Base-by-base conservation (phyloP, 2,329 filamentous ascomycete species). In the Aschersonia sp. region DNA sequence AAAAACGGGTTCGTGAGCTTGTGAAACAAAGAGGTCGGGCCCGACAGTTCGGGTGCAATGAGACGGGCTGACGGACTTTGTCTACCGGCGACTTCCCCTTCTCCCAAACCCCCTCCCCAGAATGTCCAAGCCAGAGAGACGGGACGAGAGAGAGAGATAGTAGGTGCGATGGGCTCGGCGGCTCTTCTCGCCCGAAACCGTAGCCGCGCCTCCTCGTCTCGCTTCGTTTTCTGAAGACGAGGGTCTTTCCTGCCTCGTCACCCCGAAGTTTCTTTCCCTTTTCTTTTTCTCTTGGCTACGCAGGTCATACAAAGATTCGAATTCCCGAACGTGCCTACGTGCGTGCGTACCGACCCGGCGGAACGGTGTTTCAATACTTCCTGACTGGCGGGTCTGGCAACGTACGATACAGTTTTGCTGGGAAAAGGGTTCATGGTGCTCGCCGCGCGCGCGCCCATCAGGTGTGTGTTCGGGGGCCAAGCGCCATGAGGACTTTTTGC, bases 11-110 rank as follows among this genome's bases (percentile, higher is more conserved):
- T 41, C 40, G 14, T 7, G 11, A 7, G 7, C 40, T 41, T 41
- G 45, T 47, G 32, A 2, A 37, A 47, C 45, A n/a, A 30, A 12
- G 41, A 41, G 11, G 35, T 39, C 30, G 41, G 44, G 30, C 43
- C 45, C 49, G 45, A 41, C n/a, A 31, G 8, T 46, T 35, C 48
- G 47, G 47, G 42, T 43, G n/a, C 10, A 4, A 47, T 45, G 49
- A 49, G 45, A 51, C 49, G 49, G 45, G 37, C 12, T 41, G 31
- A 37, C 31, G 11, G 35, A 30, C 6, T 9, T 32, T 10, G 41
- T 42, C 12, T 40, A 8, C 35, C 35, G 12, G 35, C 8, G 12
- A 39, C 8, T 8, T 39, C 9, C 35, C 35, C 22, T 22, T 22
- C 22, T 37, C 35, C 12, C 32, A 11, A 11, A 7, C 32, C 8